These are phyloP conservation scores for Fraxinus anomala DNA, from an alignment of 257 asterid genomes.

Conservation along the genomic window DNA sequence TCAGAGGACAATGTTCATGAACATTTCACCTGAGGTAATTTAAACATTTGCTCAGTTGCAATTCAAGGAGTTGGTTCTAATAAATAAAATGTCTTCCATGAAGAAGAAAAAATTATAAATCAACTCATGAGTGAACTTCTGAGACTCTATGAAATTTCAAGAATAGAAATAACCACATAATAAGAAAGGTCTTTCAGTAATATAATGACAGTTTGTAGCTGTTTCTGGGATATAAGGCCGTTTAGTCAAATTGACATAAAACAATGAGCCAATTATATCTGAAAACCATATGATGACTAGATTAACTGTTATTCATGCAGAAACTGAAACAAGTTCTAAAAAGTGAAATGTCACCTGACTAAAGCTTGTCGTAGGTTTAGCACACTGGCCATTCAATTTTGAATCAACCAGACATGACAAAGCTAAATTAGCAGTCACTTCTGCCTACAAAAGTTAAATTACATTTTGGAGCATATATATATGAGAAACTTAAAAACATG, in stretches of 20 bases:
- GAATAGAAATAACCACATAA: background rate
- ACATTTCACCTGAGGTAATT: background rate
- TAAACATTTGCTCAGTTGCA: background rate
- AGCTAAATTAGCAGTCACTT: slow-evolving; percentile 60
- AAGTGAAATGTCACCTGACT: slow-evolving; percentile 55
- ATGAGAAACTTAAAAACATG: background rate
- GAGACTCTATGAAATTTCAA: background rate
- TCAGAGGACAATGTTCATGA: background rate
- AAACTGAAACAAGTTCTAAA: slow-evolving; percentile 13
- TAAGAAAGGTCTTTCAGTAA: background rate
- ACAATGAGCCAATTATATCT: background rate
- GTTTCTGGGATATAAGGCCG: background rate
- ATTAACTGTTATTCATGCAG: background rate
- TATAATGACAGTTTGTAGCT: too few species aligned
- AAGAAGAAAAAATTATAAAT: background rate
- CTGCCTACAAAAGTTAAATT: slow-evolving; percentile 48
- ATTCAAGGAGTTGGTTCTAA: background rate
- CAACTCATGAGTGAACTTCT: background rate
- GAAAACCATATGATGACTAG: background rate
- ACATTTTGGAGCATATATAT: slow-evolving; percentile 2
- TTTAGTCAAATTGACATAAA: background rate
- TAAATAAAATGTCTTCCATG: background rate
- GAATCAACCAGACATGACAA: slow-evolving; percentile 65
- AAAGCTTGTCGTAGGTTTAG: slow-evolving; percentile 42
- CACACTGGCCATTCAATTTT: slow-evolving; percentile 41